Evolutionary conservation across 2,329 filamentous ascomycete genomes (phyloP), one percentile per base, ranked within the genome.

Genomic region (Huntiella decipiens): DNA sequence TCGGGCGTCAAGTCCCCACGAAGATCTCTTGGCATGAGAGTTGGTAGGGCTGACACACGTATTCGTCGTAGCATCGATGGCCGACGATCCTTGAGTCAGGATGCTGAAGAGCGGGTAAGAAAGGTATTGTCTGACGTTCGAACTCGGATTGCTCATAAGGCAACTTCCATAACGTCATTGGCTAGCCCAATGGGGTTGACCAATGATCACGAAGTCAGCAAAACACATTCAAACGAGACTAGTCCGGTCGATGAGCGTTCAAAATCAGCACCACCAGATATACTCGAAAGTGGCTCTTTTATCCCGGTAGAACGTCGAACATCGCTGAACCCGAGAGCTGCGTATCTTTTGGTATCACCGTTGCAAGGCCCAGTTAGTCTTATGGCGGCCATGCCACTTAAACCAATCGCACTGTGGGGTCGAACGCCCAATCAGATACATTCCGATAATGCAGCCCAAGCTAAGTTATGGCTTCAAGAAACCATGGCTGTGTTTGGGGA

Each of bases 401-500:
- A 37, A 4, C 47, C 39, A 32, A 39, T 36, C 1, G 11, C 8
- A 12, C 15, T 48, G 11, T 40, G 35, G 16, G 16, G 37, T 5
- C 40, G 31, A 7, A 16, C n/a, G 11, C 15, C 19, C 11, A 11
- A 31, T 8, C 17, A 11, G 3, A 22, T 11, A 32, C 35, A 17
- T 39, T 16, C 39, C 4, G 43, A 11, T n/a, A 47, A 49, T 17
- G 31, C 43, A 16, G 64, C 66, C 1, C 71, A 77, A 47, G 60
- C 62, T 44, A 76, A 80, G 54, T 62, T 82, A 42, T 60, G 73
- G 1, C 58, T 61, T 2, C 68, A 77, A 54, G 66, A 68, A 1
- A 79, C 79, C 0, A 58, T 94, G 32, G 77, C 74, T 0, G 60
- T 93, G 0, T 93, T 78, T 55, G 88, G 87, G 1, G 74, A 79